Conservation (phyloP, 208 protist species). For the Crithidia sp. region DNA sequence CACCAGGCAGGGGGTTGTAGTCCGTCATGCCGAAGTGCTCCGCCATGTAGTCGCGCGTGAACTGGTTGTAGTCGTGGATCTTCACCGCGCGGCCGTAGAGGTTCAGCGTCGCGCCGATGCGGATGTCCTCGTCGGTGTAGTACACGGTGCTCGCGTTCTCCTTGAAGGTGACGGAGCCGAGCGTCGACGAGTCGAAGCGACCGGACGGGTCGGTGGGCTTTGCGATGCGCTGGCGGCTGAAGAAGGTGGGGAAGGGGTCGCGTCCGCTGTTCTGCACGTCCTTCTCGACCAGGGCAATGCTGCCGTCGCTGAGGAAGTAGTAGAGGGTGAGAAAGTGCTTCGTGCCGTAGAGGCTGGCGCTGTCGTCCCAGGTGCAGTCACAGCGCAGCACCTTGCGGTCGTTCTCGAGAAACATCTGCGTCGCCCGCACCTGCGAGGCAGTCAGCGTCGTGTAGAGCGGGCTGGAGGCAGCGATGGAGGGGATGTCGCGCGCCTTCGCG, state of each 20-base stretch:
- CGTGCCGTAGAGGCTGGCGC: constrained; percentile 83
- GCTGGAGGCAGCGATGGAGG: constrained; percentile 77
- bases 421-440: constrained; percentile 84
- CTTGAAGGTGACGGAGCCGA: constrained; percentile 94
- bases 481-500: constrained; percentile 76
- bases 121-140: constrained; percentile 95
- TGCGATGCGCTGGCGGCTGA: constrained; percentile 90
- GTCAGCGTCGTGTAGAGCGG: constrained; percentile 75
- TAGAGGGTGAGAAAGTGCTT: constrained; percentile 95
- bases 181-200: constrained; percentile 79
- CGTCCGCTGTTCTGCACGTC: constrained; percentile 95
- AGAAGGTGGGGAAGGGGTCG: constrained; percentile 96
- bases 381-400: constrained; percentile 98
- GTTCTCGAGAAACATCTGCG: constrained; percentile 93
- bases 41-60: constrained; percentile 89
- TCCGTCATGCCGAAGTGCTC: constrained; percentile 68
- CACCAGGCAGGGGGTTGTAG: constrained; percentile 69
- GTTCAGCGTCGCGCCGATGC: constrained; percentile 90
- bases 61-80: constrained; percentile 95
- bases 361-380: constrained; percentile 96
- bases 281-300: constrained; percentile 95
- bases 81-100: constrained; percentile 88
- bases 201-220: constrained; percentile 67
- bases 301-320: constrained; percentile 98
- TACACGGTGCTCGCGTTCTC: constrained; percentile 90